Evolutionary conservation across 2,329 filamentous ascomycete species (phyloP), one percentile per base, ranked within the genome.

Genomic region (Sarocladium brachiariae): DNA sequence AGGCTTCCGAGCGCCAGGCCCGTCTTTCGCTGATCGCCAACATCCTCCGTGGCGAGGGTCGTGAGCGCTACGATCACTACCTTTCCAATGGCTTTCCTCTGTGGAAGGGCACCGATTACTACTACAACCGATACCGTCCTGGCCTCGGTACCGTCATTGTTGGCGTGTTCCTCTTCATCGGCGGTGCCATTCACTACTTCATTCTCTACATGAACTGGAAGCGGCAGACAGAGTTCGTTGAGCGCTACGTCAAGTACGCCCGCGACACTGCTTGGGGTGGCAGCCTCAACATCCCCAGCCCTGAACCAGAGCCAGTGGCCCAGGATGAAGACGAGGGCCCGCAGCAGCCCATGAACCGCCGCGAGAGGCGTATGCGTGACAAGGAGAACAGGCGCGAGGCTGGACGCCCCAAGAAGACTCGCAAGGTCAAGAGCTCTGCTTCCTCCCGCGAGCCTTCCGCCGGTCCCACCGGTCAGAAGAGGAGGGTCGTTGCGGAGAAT

Each of bases 91-190:
- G 93, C 54, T 99, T 99, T 73, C 93, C 93, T 27, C 82, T 81
- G 51, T 99, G 93, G 93, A 91, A 92, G 73, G 93, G 93, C 52
- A 96, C 92, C 39, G 92, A 93, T 55, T 99, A 99, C 78, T 99
- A 97, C 78, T 99, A 99, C 74, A 84, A 83, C 61, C 84, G 93
- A 52, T 96, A 92, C 77, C 82, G 93, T 18, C 93, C 93, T 2
- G 93, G 93, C 8, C 74, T 97, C 39, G 89, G 89, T 53, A 87
- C 87, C 13, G 93, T 96, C 41, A 69, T 97, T 49, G 54, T 85
- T 23, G 91, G 92, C 45, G 71, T 95, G 35, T 89, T 97, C 68
- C 66, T 96, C 55, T 80, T 89, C 49, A 81, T 87, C 49, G 92
- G 91, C 52, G 93, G 93, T 55, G 87, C 75, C 25, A 84, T 87